Evolutionary conservation across 306 rosid species (phyloP).

Genomic region (Hylodesmum podocarpum): DNA sequence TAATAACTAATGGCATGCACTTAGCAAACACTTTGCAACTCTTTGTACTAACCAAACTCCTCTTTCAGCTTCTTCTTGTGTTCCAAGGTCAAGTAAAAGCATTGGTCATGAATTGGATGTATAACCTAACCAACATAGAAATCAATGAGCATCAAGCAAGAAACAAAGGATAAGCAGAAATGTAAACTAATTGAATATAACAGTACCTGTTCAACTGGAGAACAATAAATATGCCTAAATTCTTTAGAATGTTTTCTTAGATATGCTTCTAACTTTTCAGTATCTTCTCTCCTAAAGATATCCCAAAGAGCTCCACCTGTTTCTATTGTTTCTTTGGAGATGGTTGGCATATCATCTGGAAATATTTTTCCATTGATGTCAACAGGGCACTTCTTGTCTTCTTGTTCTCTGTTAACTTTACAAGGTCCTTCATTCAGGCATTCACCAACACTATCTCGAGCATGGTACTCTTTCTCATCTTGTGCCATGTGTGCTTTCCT

Average conservation of each 20-base stretch:
- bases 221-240: constrained; percentile 66
- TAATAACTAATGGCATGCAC: neutral
- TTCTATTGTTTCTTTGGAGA: constrained; percentile 23
- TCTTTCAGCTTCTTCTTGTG: constrained; percentile 70
- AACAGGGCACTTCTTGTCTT: neutral
- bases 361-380: constrained; percentile 23
- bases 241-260: constrained; percentile 54
- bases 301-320: constrained; percentile 74
- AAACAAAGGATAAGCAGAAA: constrained; percentile 1
- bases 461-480: constrained; percentile 44
- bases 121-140: constrained; percentile 41
- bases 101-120: constrained; percentile 79
- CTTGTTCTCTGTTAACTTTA: neutral
- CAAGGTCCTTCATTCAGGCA: neutral
- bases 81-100: constrained; percentile 61
- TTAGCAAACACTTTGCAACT: neutral
- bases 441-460: neutral
- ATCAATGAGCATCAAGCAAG: neutral
- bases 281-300: constrained; percentile 69
- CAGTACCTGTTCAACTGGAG: constrained; percentile 53
- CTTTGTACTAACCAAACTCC: constrained; percentile 55
- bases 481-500: constrained; percentile 56
- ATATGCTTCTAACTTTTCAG: constrained; percentile 57
- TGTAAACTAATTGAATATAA: neutral
- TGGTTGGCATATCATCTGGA: neutral